These are phyloP conservation scores for Ceratobasidium sp. DNA, from an alignment of 1,284 basidiomycete genomes.

Conservation along the genomic window DNA sequence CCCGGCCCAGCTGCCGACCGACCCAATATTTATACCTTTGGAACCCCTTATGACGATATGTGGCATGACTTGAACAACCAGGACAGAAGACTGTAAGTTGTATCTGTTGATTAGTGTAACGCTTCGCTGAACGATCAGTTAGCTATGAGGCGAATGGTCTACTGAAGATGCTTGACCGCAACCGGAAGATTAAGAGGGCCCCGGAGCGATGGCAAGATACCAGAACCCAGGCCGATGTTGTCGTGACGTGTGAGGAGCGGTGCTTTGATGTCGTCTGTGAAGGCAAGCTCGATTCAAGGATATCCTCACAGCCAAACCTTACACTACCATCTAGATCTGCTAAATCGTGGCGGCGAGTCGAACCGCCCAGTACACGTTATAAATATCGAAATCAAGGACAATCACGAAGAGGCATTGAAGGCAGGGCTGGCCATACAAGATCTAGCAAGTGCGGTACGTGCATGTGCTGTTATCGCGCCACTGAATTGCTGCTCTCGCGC, in stretches of 20 bases:
- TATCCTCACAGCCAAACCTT: conserved; percentile 34
- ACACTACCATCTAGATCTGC: conserved; percentile 72
- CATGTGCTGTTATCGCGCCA: conserved; percentile 15
- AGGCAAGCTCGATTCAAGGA: conserved; percentile 65
- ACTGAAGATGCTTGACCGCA: conserved; percentile 97
- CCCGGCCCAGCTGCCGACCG: conserved; percentile 97
- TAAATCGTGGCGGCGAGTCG: conserved; percentile 88
- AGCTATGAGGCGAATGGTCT: conserved; percentile 97
- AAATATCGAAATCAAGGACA: conserved; percentile 99
- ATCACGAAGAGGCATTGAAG: conserved; percentile 96
- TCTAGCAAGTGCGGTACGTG: conserved; percentile 85
- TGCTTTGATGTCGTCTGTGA: conserved; percentile 99
- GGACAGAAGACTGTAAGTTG: conserved; percentile 82
- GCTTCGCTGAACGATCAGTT: background rate
- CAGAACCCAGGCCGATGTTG: conserved; percentile 87
- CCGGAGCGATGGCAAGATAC: conserved; percentile 98
- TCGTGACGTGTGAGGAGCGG: conserved; percentile 98
- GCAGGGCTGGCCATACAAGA: conserved; percentile 96
- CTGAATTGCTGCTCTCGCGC: conserved; percentile 35
- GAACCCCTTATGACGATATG: conserved; percentile 97
- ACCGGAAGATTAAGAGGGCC: conserved; percentile 89
- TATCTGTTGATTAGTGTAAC: conserved; percentile 14
- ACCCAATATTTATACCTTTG: conserved; percentile 97
- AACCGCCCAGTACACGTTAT: conserved; percentile 96
- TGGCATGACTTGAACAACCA: conserved; percentile 92